Percentiles rank a stretch among this genome's conserved stretches.
Conservation (phyloP, 768 basidiomycete genomes). For the Hypholoma sublateritium region DNA sequence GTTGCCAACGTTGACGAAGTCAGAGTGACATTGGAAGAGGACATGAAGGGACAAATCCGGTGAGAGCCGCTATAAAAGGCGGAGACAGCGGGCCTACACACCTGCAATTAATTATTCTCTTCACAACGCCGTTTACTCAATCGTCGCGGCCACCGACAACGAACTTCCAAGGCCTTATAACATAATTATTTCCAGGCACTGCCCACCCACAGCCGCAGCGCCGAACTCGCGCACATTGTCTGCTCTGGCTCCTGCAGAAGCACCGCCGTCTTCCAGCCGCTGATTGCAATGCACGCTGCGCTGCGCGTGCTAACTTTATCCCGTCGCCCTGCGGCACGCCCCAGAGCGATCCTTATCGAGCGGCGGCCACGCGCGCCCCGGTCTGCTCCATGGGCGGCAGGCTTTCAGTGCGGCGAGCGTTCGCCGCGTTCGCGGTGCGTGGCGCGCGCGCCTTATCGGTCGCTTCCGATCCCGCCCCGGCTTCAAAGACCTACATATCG, state of each 20-base stretch:
- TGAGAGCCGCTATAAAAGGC: background rate
- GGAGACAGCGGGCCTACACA: background rate
- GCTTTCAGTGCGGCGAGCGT: too few relatives aligned
- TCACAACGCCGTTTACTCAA: background rate
- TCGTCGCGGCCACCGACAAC: background rate
- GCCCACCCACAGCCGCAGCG: too few relatives aligned
- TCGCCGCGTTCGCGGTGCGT: too few relatives aligned
- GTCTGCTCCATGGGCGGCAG: too few relatives aligned
- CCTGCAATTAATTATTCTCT: background rate
- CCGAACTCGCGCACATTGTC: too few relatives aligned
- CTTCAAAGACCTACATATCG: too few relatives aligned
- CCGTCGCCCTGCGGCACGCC: background rate
- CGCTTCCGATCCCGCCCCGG: too few relatives aligned
- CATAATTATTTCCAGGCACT: background rate
- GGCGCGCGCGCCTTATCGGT: too few relatives aligned
- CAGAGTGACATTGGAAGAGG: background rate
- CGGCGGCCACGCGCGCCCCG: background rate
- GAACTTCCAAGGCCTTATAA: background rate
- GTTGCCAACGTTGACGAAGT: background rate
- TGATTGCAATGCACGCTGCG: background rate
- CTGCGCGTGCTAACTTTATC: conserved; percentile 1
- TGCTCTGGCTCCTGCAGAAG: background rate
- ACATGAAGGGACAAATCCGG: background rate
- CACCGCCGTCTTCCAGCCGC: background rate
- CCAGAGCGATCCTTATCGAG: background rate